Base-by-base conservation (phyloP, 2,329 filamentous ascomycete genomes). In the Claviceps lovelessii region DNA sequence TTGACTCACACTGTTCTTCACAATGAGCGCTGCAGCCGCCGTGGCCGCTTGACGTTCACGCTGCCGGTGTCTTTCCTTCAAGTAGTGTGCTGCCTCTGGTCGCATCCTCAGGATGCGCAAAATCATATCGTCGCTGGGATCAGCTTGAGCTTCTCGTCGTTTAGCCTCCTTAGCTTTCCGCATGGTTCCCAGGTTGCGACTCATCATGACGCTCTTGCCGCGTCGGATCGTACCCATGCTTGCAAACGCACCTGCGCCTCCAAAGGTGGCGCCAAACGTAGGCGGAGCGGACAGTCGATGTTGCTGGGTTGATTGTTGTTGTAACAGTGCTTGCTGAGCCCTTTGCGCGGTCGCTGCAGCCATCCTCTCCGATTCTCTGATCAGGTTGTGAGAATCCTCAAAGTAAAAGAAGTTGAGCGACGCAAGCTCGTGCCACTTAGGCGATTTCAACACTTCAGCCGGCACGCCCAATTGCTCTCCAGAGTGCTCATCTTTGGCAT, bases 321-420 rank as follows among this genome's bases (percentile, higher is more conserved):
- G 70, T 56, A 76, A 71, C 31, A 79, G 77, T 63, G 90, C 84
- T 61, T 86, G 80, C 64, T 94, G 86, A 17, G 79, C 77, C 35
- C 85, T 81, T 57, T 88, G 81, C 10, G 86, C 85, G 4, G 86
- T 94, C 45, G 90, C 89, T 2, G 88, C 85, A 4, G 90, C 91
- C 87, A 98, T 98, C 55, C 88, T 82, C 70, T 98, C 93, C 3
- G 89, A 95, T n/a, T 89, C 95, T 52, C 91, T 86, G 62, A 97
- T 89, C 13, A 98, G 79, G 62, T 87, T 90, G 58, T 94, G 88
- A 1, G 90, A 95, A 37, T 86, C 80, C 64, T 97, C 90, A 65
- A 93, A 94, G 74, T 98, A 98, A 76, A 97, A 98, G 77, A 97
- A 98, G 73, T 95, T 95, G 59, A 98, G 80, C 58, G 89, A 91